Evolutionary conservation across 805 yeast species (phyloP).

Genomic region (Nakazawaea wickerhamii): DNA sequence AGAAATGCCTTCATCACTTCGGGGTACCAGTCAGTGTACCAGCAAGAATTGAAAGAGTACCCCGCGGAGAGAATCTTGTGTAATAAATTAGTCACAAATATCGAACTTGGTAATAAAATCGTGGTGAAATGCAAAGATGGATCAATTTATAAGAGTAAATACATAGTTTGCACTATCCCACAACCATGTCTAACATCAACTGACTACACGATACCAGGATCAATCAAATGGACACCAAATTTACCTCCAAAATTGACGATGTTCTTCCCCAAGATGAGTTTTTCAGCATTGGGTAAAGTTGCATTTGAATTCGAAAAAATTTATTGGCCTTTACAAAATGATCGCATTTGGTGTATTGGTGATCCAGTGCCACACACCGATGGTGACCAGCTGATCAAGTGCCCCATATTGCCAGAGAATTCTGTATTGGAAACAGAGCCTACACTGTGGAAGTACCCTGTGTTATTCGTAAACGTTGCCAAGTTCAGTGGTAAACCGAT

Average conservation of each 20-base stretch:
- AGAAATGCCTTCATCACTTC: constrained; percentile 62
- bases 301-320: constrained; percentile 49
- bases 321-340: constrained; percentile 48
- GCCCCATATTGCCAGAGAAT: constrained; percentile 3
- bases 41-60: constrained; percentile 25
- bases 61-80: constrained; percentile 16
- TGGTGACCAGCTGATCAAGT: constrained; percentile 1
- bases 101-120: constrained; percentile 16
- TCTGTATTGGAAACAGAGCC: constrained; percentile 19
- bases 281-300: constrained; percentile 60
- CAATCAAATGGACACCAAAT: constrained; percentile 10
- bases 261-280: constrained; percentile 37
- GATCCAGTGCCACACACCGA: constrained; percentile 21
- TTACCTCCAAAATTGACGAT: constrained; percentile 20
- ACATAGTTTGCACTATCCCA: constrained; percentile 57
- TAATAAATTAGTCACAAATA: constrained; percentile 24
- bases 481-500: constrained; percentile 36
- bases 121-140: constrained; percentile 13
- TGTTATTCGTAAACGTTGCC: constrained; percentile 45
- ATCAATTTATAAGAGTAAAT: not conserved
- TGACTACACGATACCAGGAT: constrained; percentile 11
- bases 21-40: constrained; percentile 42
- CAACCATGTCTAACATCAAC: constrained; percentile 49
- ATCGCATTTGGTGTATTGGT: constrained; percentile 35
- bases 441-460: constrained; percentile 45